phyloP scores from a whole-genome alignment of 2,329 filamentous ascomycete genomes.

The Kalaharituber pfeilii region DNA sequence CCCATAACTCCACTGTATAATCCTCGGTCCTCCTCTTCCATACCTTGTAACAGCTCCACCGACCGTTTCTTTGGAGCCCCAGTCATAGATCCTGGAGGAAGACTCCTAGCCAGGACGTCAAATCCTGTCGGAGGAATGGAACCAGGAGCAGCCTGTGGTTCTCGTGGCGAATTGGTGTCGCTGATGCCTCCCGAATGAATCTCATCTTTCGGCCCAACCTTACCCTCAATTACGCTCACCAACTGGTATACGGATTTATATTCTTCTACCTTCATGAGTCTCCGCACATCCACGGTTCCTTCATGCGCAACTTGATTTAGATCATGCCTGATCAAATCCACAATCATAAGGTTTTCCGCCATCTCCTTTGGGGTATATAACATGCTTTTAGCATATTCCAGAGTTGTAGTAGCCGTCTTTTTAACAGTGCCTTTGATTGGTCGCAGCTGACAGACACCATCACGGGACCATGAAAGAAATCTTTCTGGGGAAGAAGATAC shows the following conservation, averaged over 20 bases:
- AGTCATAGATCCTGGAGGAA: constrained; percentile 91
- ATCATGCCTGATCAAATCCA: constrained; percentile 88
- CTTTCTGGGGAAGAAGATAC: constrained; percentile 77
- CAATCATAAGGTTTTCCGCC: constrained; percentile 96
- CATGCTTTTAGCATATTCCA: constrained; percentile 47
- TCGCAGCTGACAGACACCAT: constrained; percentile 55
- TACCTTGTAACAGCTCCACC: constrained; percentile 57
- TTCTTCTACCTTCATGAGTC: constrained; percentile 74
- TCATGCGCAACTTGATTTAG: constrained; percentile 59
- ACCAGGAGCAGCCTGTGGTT: not conserved
- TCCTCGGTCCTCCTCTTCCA: constrained; percentile 43
- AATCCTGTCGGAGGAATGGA: constrained; percentile 38
- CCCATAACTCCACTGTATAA: constrained; percentile 81
- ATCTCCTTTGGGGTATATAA: constrained; percentile 73
- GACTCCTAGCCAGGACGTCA: constrained; percentile 55
- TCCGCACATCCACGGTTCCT: constrained; percentile 53
- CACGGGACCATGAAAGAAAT: constrained; percentile 53
- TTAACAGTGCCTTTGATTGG: constrained; percentile 96
- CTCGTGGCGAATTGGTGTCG: too few species aligned
- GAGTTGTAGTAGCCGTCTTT: constrained; percentile 49
- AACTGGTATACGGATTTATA: constrained; percentile 85
- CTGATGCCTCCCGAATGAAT: too few species aligned
- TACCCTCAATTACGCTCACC: constrained; percentile 68
- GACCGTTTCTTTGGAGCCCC: constrained; percentile 87
- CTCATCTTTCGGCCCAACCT: constrained; percentile 27